Conservation (phyloP, 2,329 filamentous ascomycete species). For the Davidsoniella virescens region DNA sequence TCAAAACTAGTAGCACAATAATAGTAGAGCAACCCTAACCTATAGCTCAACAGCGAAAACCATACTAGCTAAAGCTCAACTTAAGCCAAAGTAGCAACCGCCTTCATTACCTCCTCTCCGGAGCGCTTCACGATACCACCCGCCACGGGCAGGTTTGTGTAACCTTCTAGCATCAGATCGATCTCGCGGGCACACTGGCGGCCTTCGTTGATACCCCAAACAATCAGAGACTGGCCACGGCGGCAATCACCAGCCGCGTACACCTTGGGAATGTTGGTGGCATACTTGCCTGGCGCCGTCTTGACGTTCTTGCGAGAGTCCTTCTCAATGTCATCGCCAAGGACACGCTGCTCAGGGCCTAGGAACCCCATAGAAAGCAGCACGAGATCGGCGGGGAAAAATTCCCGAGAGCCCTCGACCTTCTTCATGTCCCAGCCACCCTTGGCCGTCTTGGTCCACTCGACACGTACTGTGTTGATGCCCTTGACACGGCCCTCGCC, state of each 20-base stretch:
- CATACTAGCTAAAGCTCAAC: no score
- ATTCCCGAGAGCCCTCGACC: constrained; percentile 79
- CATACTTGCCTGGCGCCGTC: constrained; percentile 74
- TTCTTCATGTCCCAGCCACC: constrained; percentile 99
- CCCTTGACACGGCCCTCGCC: constrained; percentile 78
- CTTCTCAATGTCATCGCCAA: constrained; percentile 79
- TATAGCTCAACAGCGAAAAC: background rate
- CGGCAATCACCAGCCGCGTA: constrained; percentile 93
- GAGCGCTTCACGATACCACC: constrained; percentile 81
- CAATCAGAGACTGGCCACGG: constrained; percentile 85
- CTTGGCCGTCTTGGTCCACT: constrained; percentile 80
- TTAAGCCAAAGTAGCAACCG: constrained; percentile 17
- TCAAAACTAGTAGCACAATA: no score
- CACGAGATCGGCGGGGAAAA: constrained; percentile 91
- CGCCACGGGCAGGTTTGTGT: constrained; percentile 69
- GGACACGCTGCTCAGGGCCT: constrained; percentile 74
- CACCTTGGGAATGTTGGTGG: constrained; percentile 72
- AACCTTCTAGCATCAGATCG: constrained; percentile 68
- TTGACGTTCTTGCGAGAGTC: constrained; percentile 93
- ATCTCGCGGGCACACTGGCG: constrained; percentile 85
- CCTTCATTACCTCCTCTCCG: constrained; percentile 49
- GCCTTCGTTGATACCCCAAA: constrained; percentile 98
- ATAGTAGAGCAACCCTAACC: background rate
- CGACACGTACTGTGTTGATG: constrained; percentile 88
- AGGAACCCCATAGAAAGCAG: constrained; percentile 95